Evolutionary conservation across 371 early-diverging fungal species (phyloP).

Genomic region (Mucor velutinosus): DNA sequence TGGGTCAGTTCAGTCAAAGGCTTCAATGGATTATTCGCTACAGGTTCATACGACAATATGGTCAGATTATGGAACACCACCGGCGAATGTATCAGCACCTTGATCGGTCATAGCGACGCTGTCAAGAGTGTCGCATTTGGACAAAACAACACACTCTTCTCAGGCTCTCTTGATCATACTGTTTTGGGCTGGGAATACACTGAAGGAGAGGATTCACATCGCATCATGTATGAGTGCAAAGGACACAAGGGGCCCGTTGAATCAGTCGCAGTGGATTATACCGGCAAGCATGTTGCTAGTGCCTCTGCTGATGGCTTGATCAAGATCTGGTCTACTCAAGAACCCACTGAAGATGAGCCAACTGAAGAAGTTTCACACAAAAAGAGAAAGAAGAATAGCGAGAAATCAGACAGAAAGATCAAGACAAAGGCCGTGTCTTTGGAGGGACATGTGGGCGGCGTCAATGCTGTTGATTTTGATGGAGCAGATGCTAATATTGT

Average conservation of each 20-base stretch:
- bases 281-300: constrained; percentile 68
- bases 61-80: constrained; percentile 83
- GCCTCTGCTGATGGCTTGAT: constrained; percentile 82
- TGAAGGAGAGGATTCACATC: constrained; percentile 19
- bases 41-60: constrained; percentile 85
- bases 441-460: constrained; percentile 84
- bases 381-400: constrained; percentile 57
- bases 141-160: constrained; percentile 32
- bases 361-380: constrained; percentile 44
- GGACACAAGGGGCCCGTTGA: constrained; percentile 80
- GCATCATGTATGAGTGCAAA: constrained; percentile 68
- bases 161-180: constrained; percentile 53
- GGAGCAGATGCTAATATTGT: constrained; percentile 54
- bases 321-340: constrained; percentile 73
- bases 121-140: constrained; percentile 65
- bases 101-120: constrained; percentile 72
- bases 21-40: constrained; percentile 58
- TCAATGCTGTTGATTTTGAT: constrained; percentile 73
- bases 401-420: constrained; percentile 45
- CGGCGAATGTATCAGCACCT: constrained; percentile 70
- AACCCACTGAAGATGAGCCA: constrained; percentile 59
- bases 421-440: constrained; percentile 55
- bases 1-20: constrained; percentile 86
- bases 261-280: constrained; percentile 50
- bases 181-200: constrained; percentile 52